phyloP scores from a whole-genome alignment of 2,329 filamentous ascomycete genomes.

The Sporothrix pseudoabietina region DNA sequence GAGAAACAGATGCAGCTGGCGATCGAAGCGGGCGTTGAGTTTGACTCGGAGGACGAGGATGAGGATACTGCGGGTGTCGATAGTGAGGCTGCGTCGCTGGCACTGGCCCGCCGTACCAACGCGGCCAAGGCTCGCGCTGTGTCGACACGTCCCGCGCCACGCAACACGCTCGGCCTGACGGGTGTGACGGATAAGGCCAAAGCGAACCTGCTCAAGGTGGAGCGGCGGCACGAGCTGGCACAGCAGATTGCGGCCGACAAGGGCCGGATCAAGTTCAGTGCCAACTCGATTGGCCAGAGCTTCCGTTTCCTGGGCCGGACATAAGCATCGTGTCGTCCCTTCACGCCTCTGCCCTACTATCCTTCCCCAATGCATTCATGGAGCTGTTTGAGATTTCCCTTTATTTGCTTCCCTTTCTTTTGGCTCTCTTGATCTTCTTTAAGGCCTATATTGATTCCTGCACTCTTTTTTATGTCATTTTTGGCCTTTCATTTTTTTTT shows the following conservation, averaged over 20 bases:
- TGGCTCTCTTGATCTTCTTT: not conserved
- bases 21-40: slow-evolving; percentile 30
- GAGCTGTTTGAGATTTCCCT: not conserved
- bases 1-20: slow-evolving; percentile 33
- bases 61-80: not conserved
- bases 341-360: not conserved
- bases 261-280: slow-evolving; percentile 31
- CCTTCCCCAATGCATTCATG: not conserved
- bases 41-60: slow-evolving; percentile 25
- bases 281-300: slow-evolving; percentile 33
- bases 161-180: slow-evolving; percentile 30
- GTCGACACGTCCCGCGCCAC: slow-evolving; percentile 30
- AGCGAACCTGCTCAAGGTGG: slow-evolving; percentile 26
- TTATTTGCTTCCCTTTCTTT: not conserved
- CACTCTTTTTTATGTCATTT: not conserved
- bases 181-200: slow-evolving; percentile 32
- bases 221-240: slow-evolving; percentile 28
- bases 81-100: not conserved
- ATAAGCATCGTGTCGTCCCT: not conserved
- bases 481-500: not conserved
- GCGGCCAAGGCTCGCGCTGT: slow-evolving; percentile 15
- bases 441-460: not conserved
- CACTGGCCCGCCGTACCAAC: slow-evolving; percentile 1
- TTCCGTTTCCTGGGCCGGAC: slow-evolving; percentile 33
- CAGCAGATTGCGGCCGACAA: slow-evolving; percentile 29